Conservation (phyloP, 2,329 filamentous ascomycete species). For the Colletotrichum sp. region DNA sequence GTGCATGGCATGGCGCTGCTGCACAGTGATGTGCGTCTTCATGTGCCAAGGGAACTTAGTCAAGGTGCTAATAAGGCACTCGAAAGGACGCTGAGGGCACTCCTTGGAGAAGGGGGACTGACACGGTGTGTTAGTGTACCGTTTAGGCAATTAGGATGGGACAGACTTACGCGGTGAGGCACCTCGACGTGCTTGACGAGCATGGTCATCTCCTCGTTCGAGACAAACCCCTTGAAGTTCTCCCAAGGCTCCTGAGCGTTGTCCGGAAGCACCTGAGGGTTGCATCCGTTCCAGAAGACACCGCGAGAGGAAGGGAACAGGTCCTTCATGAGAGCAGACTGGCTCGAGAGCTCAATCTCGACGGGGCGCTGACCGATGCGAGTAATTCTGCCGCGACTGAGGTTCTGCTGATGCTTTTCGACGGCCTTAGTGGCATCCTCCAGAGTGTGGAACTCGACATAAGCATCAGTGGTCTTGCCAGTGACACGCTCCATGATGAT, state of each 20-base stretch:
- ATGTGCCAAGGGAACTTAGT: conserved; percentile 69
- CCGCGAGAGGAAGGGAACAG: conserved; percentile 65
- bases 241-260: conserved; percentile 48
- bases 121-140: neutral
- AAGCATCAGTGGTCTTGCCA: conserved; percentile 67
- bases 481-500: conserved; percentile 70
- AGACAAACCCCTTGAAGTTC: conserved; percentile 65
- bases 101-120: conserved; percentile 65
- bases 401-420: conserved; percentile 47
- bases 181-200: conserved; percentile 67
- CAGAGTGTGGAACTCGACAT: conserved; percentile 60
- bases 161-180: conserved; percentile 61
- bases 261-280: conserved; percentile 42
- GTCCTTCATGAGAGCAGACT: conserved; percentile 63
- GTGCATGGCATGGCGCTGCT: conserved; percentile 59
- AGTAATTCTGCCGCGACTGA: conserved; percentile 42
- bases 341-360: conserved; percentile 61
- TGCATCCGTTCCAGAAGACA: conserved; percentile 56
- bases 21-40: conserved; percentile 60
- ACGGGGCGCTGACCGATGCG: conserved; percentile 64
- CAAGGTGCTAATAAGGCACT: conserved; percentile 68
- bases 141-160: neutral
- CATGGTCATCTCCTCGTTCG: conserved; percentile 67
- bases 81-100: conserved; percentile 68
- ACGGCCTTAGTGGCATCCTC: conserved; percentile 60